Conservation (phyloP, 495 filamentous ascomycete genomes). For the Penicillium pancosmium region DNA sequence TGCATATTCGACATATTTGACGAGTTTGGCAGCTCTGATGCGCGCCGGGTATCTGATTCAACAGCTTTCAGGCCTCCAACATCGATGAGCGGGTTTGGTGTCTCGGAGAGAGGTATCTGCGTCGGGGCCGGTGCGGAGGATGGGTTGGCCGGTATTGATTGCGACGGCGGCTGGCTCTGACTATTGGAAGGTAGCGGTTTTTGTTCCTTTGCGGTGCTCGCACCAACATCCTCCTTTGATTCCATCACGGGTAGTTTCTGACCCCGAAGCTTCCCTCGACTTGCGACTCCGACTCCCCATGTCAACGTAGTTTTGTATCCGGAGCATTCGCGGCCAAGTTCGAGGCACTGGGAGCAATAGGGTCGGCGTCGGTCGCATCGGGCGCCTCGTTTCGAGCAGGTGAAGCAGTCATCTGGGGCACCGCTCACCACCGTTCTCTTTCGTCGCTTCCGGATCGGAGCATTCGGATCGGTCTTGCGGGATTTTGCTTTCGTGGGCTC, state of each 20-base stretch:
- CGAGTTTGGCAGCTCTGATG: conserved; percentile 4
- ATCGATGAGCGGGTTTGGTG: conserved; percentile 8
- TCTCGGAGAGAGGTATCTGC: conserved; percentile 4
- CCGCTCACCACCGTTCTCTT: conserved; percentile 87
- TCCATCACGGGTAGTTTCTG: conserved; percentile 76
- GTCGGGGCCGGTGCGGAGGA: conserved; percentile 14
- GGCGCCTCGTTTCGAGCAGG: conserved; percentile 78
- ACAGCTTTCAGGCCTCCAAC: background rate
- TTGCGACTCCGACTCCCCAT: conserved; percentile 97
- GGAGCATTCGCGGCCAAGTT: conserved; percentile 88
- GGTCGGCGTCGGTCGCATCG: conserved; percentile 92
- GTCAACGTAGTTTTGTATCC: conserved; percentile 98
- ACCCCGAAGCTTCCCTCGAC: conserved; percentile 91
- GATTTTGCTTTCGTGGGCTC: conserved; percentile 33
- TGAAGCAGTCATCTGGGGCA: conserved; percentile 94
- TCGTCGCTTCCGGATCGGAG: conserved; percentile 69
- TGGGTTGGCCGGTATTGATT: conserved; percentile 11
- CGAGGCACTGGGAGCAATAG: conserved; percentile 94
- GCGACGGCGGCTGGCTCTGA: conserved; percentile 20
- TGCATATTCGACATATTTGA: background rate
- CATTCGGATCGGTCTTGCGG: conserved; percentile 31
- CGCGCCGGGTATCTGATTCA: conserved; percentile 8
- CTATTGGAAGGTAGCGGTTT: conserved; percentile 16
- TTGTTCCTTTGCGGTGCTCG: conserved; percentile 16
- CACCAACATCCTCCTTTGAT: conserved; percentile 24